Evolutionary conservation across 208 protist genomes (phyloP), one percentile per base, ranked within the genome.

Genomic region (Sergeia podlipaevii): DNA sequence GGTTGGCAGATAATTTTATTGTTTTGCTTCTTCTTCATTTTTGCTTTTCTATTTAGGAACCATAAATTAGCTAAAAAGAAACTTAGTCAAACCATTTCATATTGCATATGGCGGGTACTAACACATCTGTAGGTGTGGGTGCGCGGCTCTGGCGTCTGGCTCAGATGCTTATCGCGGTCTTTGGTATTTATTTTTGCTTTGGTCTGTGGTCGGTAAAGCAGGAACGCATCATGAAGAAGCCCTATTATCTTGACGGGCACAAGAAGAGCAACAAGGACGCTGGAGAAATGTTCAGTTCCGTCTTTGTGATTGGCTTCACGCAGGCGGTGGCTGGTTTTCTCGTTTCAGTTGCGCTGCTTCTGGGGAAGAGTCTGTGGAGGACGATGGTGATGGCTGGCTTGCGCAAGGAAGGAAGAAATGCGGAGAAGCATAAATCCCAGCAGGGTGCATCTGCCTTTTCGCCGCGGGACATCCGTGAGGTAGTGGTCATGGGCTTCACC

Each of bases 121-220:
- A n/a, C n/a, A n/a, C n/a, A n/a, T n/a, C n/a, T n/a, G n/a, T n/a
- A n/a, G n/a, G n/a, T n/a, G n/a, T n/a, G n/a, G n/a, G n/a, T n/a
- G n/a, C n/a, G n/a, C n/a, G 39, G 18, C 15, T 10, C 51, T 53
- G 37, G 18, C 41, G 36, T 24, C 36, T 82, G 0, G 42, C 67
- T 5, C 70, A 91, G 57, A 85, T 91, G 76, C 8, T 78, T 3
- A 36, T 88, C 4, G 89, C 80, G 46, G 62, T 79, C 18, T 53
- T 57, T 4, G 86, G 87, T 29, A 91, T 94, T 62, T 89, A 89
- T 64, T 23, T 86, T 10, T 91, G 82, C 53, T 91, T 94, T 67
- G 74, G 70, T 15, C 60, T 81, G 48, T 94, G 87, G 83, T 89
- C 83, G 2, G 56, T 94, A n/a, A 85, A 89, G 55, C 82, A 91